Evolutionary conservation across 352 stramenopile genomes (phyloP).

Genomic region (Phytophthora lateralis): DNA sequence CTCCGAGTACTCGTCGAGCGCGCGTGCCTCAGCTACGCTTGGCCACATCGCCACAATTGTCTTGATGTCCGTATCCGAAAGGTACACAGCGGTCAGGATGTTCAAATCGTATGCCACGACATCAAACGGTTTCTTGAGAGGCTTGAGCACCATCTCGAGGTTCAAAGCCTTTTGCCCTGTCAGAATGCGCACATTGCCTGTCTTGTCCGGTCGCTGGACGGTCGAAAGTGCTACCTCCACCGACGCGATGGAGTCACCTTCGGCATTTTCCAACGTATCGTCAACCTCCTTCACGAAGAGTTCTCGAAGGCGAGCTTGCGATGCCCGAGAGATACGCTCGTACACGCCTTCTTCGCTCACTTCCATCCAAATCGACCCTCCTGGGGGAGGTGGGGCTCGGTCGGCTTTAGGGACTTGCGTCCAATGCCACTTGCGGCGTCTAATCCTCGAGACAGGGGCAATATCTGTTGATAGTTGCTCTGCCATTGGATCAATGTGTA

Average conservation of each 20-base stretch:
- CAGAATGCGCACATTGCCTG: conserved; percentile 22
- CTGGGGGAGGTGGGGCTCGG: conserved; percentile 13
- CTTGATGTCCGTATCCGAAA: conserved; percentile 34
- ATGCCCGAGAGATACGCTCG: conserved; percentile 12
- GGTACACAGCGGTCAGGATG: conserved; percentile 32
- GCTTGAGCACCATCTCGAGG: conserved; percentile 29
- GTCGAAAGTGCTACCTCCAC: neutral
- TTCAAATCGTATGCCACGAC: conserved; percentile 31
- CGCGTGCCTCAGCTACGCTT: conserved; percentile 26
- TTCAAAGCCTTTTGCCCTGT: conserved; percentile 32
- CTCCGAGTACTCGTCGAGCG: conserved; percentile 29
- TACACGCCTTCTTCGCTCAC: conserved; percentile 12
- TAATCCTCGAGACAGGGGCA: conserved; percentile 2
- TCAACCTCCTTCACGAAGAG: conserved; percentile 19
- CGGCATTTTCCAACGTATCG: neutral
- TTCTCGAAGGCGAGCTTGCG: conserved; percentile 13
- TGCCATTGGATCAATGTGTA: neutral
- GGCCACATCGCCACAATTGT: conserved; percentile 42
- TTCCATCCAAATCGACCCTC: conserved; percentile 26
- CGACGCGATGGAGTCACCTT: conserved; percentile 9
- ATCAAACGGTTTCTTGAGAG: conserved; percentile 20
- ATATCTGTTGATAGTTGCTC: neutral
- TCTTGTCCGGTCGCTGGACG: conserved; percentile 1
- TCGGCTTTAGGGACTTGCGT: conserved; percentile 18
- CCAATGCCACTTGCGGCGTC: conserved; percentile 33